phyloP scores from a whole-genome alignment of 1,139 yeast species.

The Sugiyamaella sp. region DNA sequence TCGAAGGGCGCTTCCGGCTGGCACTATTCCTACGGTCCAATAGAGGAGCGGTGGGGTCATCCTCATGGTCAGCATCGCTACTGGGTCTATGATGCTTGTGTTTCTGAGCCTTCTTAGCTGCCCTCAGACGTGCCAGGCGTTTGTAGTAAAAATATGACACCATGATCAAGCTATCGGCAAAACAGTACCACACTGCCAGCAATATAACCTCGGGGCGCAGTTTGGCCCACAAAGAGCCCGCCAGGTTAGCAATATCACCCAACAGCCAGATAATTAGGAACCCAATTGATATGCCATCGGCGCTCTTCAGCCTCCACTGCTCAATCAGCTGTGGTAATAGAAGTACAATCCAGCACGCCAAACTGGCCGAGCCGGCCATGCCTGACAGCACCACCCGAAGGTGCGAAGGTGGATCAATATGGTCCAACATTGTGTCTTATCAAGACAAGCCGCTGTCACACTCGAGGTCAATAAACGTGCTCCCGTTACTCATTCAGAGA shows the following conservation, averaged over 20 bases:
- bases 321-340: conserved; percentile 79
- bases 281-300: conserved; percentile 76
- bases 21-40: conserved; percentile 33
- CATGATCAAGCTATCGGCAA: conserved; percentile 67
- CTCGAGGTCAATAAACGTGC: too few relatives aligned
- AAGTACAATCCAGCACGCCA: conserved; percentile 80
- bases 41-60: conserved; percentile 31
- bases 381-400: conserved; percentile 56
- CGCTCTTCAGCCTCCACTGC: conserved; percentile 77
- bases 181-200: conserved; percentile 73
- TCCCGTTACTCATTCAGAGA: too few relatives aligned
- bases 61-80: conserved; percentile 17
- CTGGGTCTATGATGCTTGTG: conserved; percentile 20
- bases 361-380: conserved; percentile 58
- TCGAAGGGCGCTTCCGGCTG: conserved; percentile 18
- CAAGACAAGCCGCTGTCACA: not conserved
- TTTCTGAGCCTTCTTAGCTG: conserved; percentile 12
- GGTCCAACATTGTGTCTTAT: conserved; percentile 6
- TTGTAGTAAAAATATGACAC: conserved; percentile 59
- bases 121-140: conserved; percentile 24
- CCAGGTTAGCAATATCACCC: conserved; percentile 70
- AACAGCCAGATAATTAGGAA: conserved; percentile 72
- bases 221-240: conserved; percentile 73
- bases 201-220: conserved; percentile 70
- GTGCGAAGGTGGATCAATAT: conserved; percentile 35